phyloP scores from a whole-genome alignment of 2,329 filamentous ascomycete species.

The Exophiala phaeomuriformis region DNA sequence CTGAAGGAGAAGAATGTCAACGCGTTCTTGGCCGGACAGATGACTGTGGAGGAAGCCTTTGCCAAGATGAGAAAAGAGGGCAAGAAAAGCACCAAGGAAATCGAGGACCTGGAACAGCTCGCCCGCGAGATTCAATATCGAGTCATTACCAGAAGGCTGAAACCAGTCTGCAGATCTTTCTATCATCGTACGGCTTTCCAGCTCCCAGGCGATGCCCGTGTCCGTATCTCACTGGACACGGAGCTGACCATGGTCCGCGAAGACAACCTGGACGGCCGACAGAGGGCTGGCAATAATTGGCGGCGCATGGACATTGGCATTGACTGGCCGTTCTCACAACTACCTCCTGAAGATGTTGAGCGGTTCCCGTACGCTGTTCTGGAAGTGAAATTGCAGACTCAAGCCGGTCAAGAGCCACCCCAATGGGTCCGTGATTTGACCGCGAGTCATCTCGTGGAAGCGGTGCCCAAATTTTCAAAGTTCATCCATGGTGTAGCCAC shows the following conservation, averaged over 20 bases:
- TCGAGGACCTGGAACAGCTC: slow-evolving; percentile 79
- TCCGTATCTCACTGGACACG: slow-evolving; percentile 93
- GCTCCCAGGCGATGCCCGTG: slow-evolving; percentile 87
- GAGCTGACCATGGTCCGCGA: slow-evolving; percentile 93
- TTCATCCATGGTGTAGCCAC: slow-evolving; percentile 93
- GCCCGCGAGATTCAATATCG: slow-evolving; percentile 92
- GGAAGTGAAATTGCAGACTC: slow-evolving; percentile 96
- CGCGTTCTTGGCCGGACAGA: slow-evolving; percentile 72
- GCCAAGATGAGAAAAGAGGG: slow-evolving; percentile 93
- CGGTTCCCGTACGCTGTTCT: slow-evolving; percentile 93
- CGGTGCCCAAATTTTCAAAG: slow-evolving; percentile 98
- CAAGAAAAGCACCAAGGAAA: slow-evolving; percentile 87
- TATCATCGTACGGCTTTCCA: slow-evolving; percentile 98
- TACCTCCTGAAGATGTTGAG: slow-evolving; percentile 76
- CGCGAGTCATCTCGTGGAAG: slow-evolving; percentile 88
- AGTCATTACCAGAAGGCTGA: slow-evolving; percentile 75
- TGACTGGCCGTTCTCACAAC: slow-evolving; percentile 85
- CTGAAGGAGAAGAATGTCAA: slow-evolving; percentile 98
- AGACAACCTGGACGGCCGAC: slow-evolving; percentile 79
- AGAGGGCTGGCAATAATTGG: slow-evolving; percentile 81
- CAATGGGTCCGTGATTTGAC: slow-evolving; percentile 95
- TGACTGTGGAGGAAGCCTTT: slow-evolving; percentile 82
- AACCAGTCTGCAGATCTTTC: slow-evolving; percentile 87
- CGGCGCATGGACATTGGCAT: slow-evolving; percentile 95
- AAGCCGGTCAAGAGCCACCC: slow-evolving; percentile 86